Conservation (phyloP, 2,329 filamentous ascomycete species). For the Thelonectria discophora region DNA sequence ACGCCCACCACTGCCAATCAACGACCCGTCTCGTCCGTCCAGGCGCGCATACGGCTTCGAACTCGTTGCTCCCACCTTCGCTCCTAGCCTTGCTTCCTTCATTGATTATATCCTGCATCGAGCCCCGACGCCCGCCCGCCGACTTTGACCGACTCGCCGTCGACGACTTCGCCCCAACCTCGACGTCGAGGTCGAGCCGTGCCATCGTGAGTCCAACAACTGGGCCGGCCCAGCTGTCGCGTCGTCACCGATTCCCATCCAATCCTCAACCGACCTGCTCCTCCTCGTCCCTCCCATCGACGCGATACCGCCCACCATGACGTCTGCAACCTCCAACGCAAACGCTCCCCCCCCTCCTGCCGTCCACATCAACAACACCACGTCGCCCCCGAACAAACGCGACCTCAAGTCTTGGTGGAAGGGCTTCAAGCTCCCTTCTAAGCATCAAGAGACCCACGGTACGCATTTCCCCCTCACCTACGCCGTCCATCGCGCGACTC, state of each 20-base stretch:
- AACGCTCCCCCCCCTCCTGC: slow-evolving; percentile 46
- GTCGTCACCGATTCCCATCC: slow-evolving; percentile 28
- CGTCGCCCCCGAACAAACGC: slow-evolving; percentile 82
- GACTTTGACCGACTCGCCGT: slow-evolving; percentile 27
- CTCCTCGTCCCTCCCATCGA: slow-evolving; percentile 13
- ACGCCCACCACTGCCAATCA: slow-evolving; percentile 45
- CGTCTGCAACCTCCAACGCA: slow-evolving; percentile 48
- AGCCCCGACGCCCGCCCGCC: slow-evolving; percentile 19
- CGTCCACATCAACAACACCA: slow-evolving; percentile 50
- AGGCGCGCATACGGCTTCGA: slow-evolving; percentile 37
- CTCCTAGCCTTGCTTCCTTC: slow-evolving; percentile 31
- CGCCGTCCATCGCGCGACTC: slow-evolving; percentile 10
- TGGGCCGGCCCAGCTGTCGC: slow-evolving; percentile 43
- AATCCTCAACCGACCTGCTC: slow-evolving; percentile 21
- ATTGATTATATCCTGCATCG: slow-evolving; percentile 29
- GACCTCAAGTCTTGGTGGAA: slow-evolving; percentile 98
- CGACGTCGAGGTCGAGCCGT: slow-evolving; percentile 36
- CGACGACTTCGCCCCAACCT: slow-evolving; percentile 24
- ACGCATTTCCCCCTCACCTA: slow-evolving; percentile 36
- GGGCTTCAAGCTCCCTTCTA: slow-evolving; percentile 79
- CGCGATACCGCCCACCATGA: slow-evolving; percentile 44
- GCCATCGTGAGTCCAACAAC: slow-evolving; percentile 40
- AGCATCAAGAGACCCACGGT: slow-evolving; percentile 66
- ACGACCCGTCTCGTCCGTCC: slow-evolving; percentile 37
- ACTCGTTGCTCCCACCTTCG: slow-evolving; percentile 33